Conservation (phyloP, 768 basidiomycete genomes). For the Crepidotus variabilis region DNA sequence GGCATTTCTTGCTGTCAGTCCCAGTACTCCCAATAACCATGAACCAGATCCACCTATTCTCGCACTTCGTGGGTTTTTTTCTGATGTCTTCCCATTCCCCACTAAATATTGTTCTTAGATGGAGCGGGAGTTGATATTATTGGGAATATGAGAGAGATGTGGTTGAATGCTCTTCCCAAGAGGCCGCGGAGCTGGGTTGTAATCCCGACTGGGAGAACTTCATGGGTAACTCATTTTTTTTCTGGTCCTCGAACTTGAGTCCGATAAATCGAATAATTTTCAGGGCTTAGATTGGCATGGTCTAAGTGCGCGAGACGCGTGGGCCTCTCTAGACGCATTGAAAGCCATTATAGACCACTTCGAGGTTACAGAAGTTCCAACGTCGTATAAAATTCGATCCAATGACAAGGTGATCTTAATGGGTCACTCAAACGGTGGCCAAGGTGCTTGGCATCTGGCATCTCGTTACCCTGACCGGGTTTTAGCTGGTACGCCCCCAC, state of each 20-base stretch:
- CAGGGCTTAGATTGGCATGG: slow-evolving; percentile 95
- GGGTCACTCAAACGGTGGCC: slow-evolving; percentile 93
- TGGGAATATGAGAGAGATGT: slow-evolving; percentile 37
- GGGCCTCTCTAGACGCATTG: slow-evolving; percentile 58
- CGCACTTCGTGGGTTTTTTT: slow-evolving; percentile 52
- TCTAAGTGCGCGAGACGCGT: slow-evolving; percentile 69
- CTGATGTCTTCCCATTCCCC: neutral
- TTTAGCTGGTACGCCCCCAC: slow-evolving; percentile 51
- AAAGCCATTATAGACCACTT: slow-evolving; percentile 35
- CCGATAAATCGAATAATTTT: too few relatives aligned
- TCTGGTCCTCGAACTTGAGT: neutral
- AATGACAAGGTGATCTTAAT: slow-evolving; percentile 56
- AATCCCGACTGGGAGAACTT: slow-evolving; percentile 77
- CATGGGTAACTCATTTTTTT: slow-evolving; percentile 53
- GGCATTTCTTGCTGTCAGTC: slow-evolving; percentile 56
- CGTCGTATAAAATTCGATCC: slow-evolving; percentile 12
- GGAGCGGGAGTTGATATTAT: slow-evolving; percentile 84
- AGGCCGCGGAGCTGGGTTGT: slow-evolving; percentile 70
- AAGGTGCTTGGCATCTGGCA: slow-evolving; percentile 81
- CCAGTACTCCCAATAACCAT: slow-evolving; percentile 29
- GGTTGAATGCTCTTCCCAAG: slow-evolving; percentile 58
- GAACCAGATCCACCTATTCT: slow-evolving; percentile 47
- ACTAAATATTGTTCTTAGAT: slow-evolving; percentile 39
- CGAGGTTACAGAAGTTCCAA: slow-evolving; percentile 31
- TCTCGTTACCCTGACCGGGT: slow-evolving; percentile 76